Evolutionary conservation across 805 yeast genomes (phyloP).

Genomic region (Yarrowia divulgata): DNA sequence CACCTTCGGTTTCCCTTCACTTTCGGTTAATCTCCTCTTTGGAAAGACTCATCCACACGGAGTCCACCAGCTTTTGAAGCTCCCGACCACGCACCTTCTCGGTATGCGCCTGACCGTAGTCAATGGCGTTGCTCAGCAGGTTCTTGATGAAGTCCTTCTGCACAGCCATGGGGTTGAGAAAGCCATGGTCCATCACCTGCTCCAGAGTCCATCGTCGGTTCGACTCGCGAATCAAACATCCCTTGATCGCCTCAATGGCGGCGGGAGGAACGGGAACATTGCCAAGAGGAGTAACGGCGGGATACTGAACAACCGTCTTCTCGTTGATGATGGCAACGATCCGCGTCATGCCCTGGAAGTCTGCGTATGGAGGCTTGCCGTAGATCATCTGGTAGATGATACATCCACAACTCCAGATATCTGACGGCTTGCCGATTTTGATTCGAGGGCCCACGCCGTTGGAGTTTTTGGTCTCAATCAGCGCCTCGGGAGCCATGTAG

Average conservation of each 20-base stretch:
- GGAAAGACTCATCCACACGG: conserved; percentile 60
- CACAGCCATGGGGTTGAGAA: conserved; percentile 77
- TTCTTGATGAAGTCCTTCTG: conserved; percentile 71
- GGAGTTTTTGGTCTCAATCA: conserved; percentile 62
- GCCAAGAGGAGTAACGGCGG: conserved; percentile 63
- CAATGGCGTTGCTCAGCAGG: conserved; percentile 76
- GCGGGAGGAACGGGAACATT: conserved; percentile 70
- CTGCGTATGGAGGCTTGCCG: conserved; percentile 89
- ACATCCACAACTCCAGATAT: conserved; percentile 98
- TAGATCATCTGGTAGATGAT: conserved; percentile 94
- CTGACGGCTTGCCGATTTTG: conserved; percentile 95
- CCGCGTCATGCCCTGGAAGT: conserved; percentile 75
- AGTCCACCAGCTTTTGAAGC: conserved; percentile 59
- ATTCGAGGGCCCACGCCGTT: conserved; percentile 48
- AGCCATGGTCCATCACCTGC: conserved; percentile 68
- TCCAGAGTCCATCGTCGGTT: conserved; percentile 67
- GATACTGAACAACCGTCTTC: conserved; percentile 70
- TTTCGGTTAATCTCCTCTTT: conserved; percentile 34
- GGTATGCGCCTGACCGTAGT: conserved; percentile 65
- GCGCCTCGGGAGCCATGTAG: conserved; percentile 97
- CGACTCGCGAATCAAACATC: conserved; percentile 78
- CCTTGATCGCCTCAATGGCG: conserved; percentile 72
- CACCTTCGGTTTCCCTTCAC: conserved; percentile 35
- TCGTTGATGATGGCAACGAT: conserved; percentile 87
- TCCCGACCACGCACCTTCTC: conserved; percentile 55